phyloP scores from a whole-genome alignment of 192 early-diverging fungal genomes.

The Entomortierella lignicola region DNA sequence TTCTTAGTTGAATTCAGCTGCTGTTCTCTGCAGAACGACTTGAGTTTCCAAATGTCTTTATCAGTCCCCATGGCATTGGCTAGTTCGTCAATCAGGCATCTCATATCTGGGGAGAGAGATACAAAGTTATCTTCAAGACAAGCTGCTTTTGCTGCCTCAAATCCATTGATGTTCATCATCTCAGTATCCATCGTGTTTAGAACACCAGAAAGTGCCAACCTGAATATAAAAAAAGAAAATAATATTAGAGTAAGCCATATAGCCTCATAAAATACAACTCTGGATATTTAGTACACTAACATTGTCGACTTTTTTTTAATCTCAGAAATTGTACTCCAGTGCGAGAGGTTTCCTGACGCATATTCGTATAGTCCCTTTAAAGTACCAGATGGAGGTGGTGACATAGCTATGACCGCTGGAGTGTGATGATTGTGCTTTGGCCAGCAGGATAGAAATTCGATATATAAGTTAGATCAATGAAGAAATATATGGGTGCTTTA shows the following conservation, averaged over 20 bases:
- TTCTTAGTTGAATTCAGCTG: too few species aligned
- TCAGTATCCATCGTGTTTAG: background rate
- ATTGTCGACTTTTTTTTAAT: background rate
- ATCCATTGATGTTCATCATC: background rate
- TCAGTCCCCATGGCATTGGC: too few species aligned
- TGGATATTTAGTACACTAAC: constrained; percentile 2
- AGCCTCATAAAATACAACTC: background rate
- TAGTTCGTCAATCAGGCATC: too few species aligned
- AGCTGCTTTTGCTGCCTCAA: background rate
- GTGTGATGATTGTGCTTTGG: background rate
- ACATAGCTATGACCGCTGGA: background rate
- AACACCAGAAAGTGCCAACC: background rate
- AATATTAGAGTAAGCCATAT: background rate
- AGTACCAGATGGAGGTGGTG: background rate
- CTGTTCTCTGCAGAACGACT: too few species aligned
- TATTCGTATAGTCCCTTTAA: background rate
- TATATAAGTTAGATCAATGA: too few species aligned
- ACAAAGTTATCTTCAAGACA: background rate
- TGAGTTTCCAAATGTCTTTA: too few species aligned
- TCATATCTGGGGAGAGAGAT: too few species aligned
- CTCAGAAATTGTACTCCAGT: background rate
- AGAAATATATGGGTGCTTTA: too few species aligned
- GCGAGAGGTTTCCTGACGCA: background rate
- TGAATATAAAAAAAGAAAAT: background rate
- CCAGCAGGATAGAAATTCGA: background rate